Conservation (phyloP, 495 filamentous ascomycete genomes). For the Hypoxylon intermedium region DNA sequence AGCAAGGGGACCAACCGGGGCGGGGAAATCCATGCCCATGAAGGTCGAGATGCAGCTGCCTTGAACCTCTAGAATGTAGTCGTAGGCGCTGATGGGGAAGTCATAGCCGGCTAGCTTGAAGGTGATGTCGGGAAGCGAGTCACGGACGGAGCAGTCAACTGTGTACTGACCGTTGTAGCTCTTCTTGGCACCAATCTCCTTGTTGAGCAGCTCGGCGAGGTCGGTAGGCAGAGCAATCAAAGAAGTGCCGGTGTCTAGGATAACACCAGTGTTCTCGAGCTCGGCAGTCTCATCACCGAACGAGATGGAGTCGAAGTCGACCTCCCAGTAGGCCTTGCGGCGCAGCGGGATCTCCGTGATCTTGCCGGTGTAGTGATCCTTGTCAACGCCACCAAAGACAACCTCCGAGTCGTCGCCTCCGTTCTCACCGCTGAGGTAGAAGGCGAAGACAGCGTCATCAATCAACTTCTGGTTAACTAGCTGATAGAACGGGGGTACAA, state of each 20-base stretch:
- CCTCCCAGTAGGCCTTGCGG: slow-evolving; percentile 99
- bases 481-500: slow-evolving; percentile 94
- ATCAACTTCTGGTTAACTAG: slow-evolving; percentile 88
- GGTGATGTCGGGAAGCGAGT: slow-evolving; percentile 82
- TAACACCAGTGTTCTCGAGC: slow-evolving; percentile 91
- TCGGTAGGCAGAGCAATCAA: slow-evolving; percentile 93
- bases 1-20: slow-evolving; percentile 87
- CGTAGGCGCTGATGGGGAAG: slow-evolving; percentile 86
- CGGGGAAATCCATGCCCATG: slow-evolving; percentile 97
- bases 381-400: slow-evolving; percentile 89
- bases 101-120: slow-evolving; percentile 87
- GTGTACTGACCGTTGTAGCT: slow-evolving; percentile 93
- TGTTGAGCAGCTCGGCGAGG: slow-evolving; percentile 95
- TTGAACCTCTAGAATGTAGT: slow-evolving; percentile 96
- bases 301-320: slow-evolving; percentile 89
- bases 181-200: slow-evolving; percentile 98
- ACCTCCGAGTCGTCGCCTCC: slow-evolving; percentile 83
- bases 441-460: slow-evolving; percentile 93
- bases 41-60: slow-evolving; percentile 96
- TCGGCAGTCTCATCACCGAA: slow-evolving; percentile 85
- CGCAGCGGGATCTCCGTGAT: slow-evolving; percentile 91
- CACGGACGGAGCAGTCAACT: slow-evolving; percentile 85
- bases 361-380: slow-evolving; percentile 86
- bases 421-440: slow-evolving; percentile 83
- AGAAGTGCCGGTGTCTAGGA: slow-evolving; percentile 98